Base-by-base conservation (phyloP, 2,329 filamentous ascomycete genomes). In the Aureobasidium musti region DNA sequence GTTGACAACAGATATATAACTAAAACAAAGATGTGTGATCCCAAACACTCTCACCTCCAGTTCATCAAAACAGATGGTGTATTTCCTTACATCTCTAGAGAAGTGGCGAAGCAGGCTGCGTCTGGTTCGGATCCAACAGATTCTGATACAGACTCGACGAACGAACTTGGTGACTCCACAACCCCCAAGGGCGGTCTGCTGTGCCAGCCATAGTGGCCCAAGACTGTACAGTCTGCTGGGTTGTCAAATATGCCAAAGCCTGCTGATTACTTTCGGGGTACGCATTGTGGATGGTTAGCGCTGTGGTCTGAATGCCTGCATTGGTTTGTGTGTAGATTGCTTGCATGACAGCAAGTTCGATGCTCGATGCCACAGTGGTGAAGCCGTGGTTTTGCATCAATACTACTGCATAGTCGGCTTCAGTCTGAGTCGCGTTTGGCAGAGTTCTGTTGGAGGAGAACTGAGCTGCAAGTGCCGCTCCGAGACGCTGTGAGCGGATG, bases 341-440 rank as follows among this genome's bases (percentile, higher is more conserved):
- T 21, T 77, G 72, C 63, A 78, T 77, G 7, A 82, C 79, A 2
- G 74, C 79, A 59, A 77, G 73, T 68, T 80, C 73, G 43, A 82
- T 77, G 64, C 71, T 74, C 0, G 69, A 68, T 0, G 75, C 80
- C 7, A 77, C 67, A 1, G 76, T 73, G 1, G 81, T 80, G 69
- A 79, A 81, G 2, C 81, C 81, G 67, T 83, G 80, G 4, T 78
- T 76, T 2, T 76, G 73, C 81, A 83, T 82, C 54, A 83, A 71
- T 1, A 81, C 76, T 5, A 81, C 79, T 6, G 72, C 72, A 43
- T 76, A 68, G n/a, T 73, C 69, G 45, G 70, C 69, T 35, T 50
- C 43, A 2, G 52, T 49, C 21, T 54, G 57, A 5, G 37, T 66
- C 6, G n/a, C 53, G 39, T 26, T 53, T 30, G 43, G 10, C 59